A percentile compares a stretch with the other conserved stretches of the same genome.
These are phyloP conservation scores for Arthrinium puccinioides DNA, from an alignment of 2,329 filamentous ascomycete species.

Conservation along the genomic window DNA sequence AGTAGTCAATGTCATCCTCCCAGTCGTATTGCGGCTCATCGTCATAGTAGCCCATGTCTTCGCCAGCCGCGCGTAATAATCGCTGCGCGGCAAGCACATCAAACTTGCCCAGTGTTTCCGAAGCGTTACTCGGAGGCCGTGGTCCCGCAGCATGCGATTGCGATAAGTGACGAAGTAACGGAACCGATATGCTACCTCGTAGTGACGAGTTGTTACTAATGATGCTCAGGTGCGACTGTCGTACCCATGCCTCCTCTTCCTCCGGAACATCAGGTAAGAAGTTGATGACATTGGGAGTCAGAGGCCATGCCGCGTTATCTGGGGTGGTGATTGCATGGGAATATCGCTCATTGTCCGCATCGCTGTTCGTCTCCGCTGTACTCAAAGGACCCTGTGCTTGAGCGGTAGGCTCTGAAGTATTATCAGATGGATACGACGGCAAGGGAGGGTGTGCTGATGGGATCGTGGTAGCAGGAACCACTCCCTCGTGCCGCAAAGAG, in stretches of 20 bases:
- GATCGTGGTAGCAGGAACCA: slow-evolving; percentile 7
- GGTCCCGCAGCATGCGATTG: slow-evolving; percentile 20
- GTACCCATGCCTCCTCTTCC: slow-evolving; percentile 44
- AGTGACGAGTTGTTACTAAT: slow-evolving; percentile 44
- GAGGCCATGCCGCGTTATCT: slow-evolving; percentile 36
- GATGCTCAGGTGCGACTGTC: slow-evolving; percentile 32
- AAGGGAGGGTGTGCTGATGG: slow-evolving; percentile 11
- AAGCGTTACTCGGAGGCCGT: slow-evolving; percentile 38
- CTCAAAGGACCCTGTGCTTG: slow-evolving; percentile 8
- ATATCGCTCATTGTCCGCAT: not conserved
- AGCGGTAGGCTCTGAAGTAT: slow-evolving; percentile 19
- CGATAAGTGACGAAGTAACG: slow-evolving; percentile 40
- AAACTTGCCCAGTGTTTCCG: slow-evolving; percentile 42
- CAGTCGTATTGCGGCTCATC: slow-evolving; percentile 41
- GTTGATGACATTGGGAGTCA: slow-evolving; percentile 29
- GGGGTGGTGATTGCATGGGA: slow-evolving; percentile 34
- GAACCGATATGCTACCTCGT: slow-evolving; percentile 48
- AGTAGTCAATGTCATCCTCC: slow-evolving; percentile 66
- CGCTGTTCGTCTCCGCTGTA: not conserved
- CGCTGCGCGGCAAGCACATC: slow-evolving; percentile 31
- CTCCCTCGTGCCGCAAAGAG: slow-evolving; percentile 23
- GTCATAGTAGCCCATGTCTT: slow-evolving; percentile 19
- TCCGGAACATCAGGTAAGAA: slow-evolving; percentile 54
- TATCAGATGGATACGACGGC: slow-evolving; percentile 14
- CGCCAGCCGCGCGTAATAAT: slow-evolving; percentile 17